Evolutionary conservation across 257 asterid species (phyloP), one percentile per base, ranked within the genome.

Genomic region (Nicotiana noctiflora): DNA sequence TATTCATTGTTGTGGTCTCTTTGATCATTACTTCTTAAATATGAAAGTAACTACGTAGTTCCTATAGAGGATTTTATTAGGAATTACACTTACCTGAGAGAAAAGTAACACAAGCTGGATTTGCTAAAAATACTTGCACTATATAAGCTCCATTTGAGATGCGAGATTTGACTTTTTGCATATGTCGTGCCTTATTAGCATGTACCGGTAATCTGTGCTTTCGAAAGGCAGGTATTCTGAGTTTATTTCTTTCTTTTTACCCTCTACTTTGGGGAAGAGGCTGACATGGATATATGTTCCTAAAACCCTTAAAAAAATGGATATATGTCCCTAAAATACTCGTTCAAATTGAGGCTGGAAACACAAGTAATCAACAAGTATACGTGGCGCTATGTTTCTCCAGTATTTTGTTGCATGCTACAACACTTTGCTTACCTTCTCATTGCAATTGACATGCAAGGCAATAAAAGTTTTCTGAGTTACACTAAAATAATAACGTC

Each of bases 131-230:
- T 46, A 23, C 8, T 49, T 32, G 6, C 15, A 21, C 5, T 51
- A 13, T 51, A 14, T 51, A 4, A 18, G 56, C 6, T 51, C 13
- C 56, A 0, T 51, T 49, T 23, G 23, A 23, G 60, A 46, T 15
- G 61, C 61, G 8, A 23, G 18, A 6, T 74, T 74, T 74, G 19
- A 74, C 79, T 37, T 74, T 74, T 74, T 74, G 61, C 79, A 49
- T 51, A 51, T 74, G 61, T 21, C 44, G 14, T 49, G 79, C 25
- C 29, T 49, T 15, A 46, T 74, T 49, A 34, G 61, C 8, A 23
- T 52, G 34, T 49, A 23, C 9, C 8, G 3, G 44, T 32, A 14
- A 21, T 49, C 78, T 49, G 15, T 46, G 78, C 32, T 21, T 8
- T 46, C 25, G 6, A 2, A 49, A 21, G 25, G 15, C 44, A 49